Conservation (phyloP, 2,329 filamentous ascomycete genomes). For the Helotiales sp. region DNA sequence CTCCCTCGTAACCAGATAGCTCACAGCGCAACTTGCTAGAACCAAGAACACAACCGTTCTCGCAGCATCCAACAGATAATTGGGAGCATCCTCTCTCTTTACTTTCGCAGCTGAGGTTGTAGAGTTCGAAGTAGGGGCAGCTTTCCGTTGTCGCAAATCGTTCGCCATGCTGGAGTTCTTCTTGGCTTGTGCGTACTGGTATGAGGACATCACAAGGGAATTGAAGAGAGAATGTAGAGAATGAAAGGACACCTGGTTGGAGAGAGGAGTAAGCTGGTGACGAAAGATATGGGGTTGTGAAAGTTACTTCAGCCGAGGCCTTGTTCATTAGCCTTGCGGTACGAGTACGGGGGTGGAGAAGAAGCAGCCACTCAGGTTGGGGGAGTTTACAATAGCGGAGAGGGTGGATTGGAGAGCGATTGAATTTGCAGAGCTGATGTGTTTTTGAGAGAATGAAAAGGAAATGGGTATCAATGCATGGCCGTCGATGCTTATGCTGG, state of each 20-base stretch:
- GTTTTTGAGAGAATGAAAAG: background rate
- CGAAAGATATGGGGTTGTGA: conserved; percentile 7
- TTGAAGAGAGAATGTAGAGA: background rate
- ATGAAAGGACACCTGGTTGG: background rate
- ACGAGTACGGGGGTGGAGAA: conserved; percentile 3
- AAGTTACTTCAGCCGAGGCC: conserved; percentile 23
- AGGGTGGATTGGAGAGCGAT: background rate
- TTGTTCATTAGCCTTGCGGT: conserved; percentile 21
- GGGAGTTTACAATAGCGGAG: conserved; percentile 6
- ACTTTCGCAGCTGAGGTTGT: conserved; percentile 12
- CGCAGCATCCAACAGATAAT: conserved; percentile 30
- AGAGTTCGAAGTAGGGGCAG: background rate
- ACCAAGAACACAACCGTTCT: conserved; percentile 31
- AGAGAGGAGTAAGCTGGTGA: background rate
- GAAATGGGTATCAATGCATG: background rate
- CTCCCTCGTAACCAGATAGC: conserved; percentile 35
- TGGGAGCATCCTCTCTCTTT: conserved; percentile 29
- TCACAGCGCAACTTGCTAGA: conserved; percentile 25
- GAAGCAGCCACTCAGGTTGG: conserved; percentile 1
- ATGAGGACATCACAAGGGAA: conserved; percentile 12
- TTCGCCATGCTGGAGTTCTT: background rate
- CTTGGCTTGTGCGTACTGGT: conserved; percentile 2
- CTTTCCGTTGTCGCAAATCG: background rate
- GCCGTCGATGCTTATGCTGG: background rate
- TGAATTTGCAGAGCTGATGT: background rate